Evolutionary conservation across 1,139 yeast species (phyloP).

Genomic region (Sugiyamaella castrensis): DNA sequence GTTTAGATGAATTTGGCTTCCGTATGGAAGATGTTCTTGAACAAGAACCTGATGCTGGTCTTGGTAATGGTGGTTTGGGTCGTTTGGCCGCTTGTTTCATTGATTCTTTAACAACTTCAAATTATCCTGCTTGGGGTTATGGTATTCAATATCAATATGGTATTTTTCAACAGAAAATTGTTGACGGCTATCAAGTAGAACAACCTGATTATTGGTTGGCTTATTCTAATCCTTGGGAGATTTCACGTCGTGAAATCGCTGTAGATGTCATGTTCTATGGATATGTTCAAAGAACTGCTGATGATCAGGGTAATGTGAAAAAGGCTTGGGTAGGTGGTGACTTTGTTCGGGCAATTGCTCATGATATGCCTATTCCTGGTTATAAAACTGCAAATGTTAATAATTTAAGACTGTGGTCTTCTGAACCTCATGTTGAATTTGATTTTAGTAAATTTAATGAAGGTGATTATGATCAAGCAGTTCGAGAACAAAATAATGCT

Average conservation of each 20-base stretch:
- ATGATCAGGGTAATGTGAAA: conserved; percentile 50
- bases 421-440: conserved; percentile 86
- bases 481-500: conserved; percentile 79
- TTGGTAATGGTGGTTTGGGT: conserved; percentile 95
- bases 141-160: conserved; percentile 93
- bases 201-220: conserved; percentile 93
- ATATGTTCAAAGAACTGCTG: conserved; percentile 60
- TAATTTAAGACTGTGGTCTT: conserved; percentile 87
- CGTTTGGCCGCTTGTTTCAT: conserved; percentile 93
- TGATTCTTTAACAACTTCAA: conserved; percentile 81
- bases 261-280: conserved; percentile 95
- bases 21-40: conserved; percentile 79
- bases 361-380: conserved; percentile 93
- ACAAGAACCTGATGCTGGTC: conserved; percentile 90
- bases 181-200: conserved; percentile 92
- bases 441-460: conserved; percentile 89
- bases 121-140: conserved; percentile 96
- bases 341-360: conserved; percentile 85
- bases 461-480: conserved; percentile 88
- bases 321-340: conserved; percentile 87
- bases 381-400: conserved; percentile 80
- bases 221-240: conserved; percentile 89
- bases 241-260: conserved; percentile 79
- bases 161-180: conserved; percentile 84
- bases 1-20: conserved; percentile 78